phyloP scores from a whole-genome alignment of 305 asterid genomes.

The Fraxinus baroniana region DNA sequence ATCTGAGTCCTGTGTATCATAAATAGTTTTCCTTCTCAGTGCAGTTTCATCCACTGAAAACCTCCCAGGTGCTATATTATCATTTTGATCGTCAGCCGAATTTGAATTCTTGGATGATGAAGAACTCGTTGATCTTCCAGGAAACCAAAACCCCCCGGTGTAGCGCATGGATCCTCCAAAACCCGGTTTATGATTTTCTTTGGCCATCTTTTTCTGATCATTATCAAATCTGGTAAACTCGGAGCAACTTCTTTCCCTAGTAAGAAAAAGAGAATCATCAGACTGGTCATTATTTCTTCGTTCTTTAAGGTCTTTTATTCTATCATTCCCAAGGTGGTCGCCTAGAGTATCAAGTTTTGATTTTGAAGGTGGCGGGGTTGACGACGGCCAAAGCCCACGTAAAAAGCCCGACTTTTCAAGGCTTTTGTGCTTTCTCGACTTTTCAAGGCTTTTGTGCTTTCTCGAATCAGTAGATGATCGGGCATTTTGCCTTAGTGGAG shows the following conservation, averaged over 20 bases:
- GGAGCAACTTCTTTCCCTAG: constrained; percentile 54
- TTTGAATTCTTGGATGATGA: constrained; percentile 10
- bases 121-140: not conserved
- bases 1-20: constrained; percentile 17
- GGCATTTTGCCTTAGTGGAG: constrained; percentile 38
- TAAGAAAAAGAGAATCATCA: constrained; percentile 25
- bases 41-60: constrained; percentile 60
- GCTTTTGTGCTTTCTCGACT: constrained; percentile 34
- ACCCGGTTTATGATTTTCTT: constrained; percentile 48
- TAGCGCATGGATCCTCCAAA: constrained; percentile 65
- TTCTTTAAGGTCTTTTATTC: constrained; percentile 36
- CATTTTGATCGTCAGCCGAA: constrained; percentile 22
- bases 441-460: constrained; percentile 39
- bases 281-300: constrained; percentile 19
- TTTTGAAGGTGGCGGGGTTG: constrained; percentile 20
- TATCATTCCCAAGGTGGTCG: constrained; percentile 50
- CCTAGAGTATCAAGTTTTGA: constrained; percentile 40
- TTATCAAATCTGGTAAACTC: constrained; percentile 45
- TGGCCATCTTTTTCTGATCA: constrained; percentile 25
- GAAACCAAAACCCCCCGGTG: constrained; percentile 40
- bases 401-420: constrained; percentile 48
- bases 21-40: constrained; percentile 29
- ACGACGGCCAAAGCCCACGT: constrained; percentile 71
- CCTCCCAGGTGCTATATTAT: constrained; percentile 43
- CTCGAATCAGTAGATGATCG: constrained; percentile 33